phyloP scores from a whole-genome alignment of 2,329 filamentous ascomycete species.

The Botrytis fabae region DNA sequence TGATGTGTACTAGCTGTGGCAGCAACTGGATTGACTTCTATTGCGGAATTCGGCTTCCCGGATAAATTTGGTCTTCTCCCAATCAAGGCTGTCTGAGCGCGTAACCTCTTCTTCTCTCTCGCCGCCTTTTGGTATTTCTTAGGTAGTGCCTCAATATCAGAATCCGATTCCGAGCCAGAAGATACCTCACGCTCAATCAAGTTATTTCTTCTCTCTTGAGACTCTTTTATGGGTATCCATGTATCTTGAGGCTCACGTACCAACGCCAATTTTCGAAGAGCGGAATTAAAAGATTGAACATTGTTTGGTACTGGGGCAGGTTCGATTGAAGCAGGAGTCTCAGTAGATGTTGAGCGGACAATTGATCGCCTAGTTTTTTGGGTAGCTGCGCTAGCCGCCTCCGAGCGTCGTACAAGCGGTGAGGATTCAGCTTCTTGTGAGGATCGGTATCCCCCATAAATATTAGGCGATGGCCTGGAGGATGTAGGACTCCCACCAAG shows the following conservation, averaged over 20 bases:
- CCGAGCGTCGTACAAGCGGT: constrained; percentile 28
- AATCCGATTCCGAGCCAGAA: constrained; percentile 28
- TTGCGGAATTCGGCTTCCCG: neutral
- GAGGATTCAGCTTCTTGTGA: constrained; percentile 31
- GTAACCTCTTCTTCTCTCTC: neutral
- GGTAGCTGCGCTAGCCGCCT: constrained; percentile 20
- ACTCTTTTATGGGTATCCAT: constrained; percentile 38
- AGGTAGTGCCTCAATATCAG: constrained; percentile 31
- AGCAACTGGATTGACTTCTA: neutral
- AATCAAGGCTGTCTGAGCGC: neutral
- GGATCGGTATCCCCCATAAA: constrained; percentile 32
- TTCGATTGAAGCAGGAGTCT: constrained; percentile 14
- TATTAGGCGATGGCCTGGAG: constrained; percentile 38
- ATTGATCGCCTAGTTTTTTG: constrained; percentile 27
- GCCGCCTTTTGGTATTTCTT: neutral
- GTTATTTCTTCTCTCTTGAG: constrained; percentile 34
- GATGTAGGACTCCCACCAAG: constrained; percentile 35
- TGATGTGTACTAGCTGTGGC: neutral
- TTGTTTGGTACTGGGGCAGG: constrained; percentile 13
- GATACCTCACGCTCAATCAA: constrained; percentile 1
- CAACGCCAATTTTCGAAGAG: constrained; percentile 7
- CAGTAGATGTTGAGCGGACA: constrained; percentile 25
- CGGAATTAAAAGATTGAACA: constrained; percentile 30
- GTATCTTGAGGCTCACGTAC: constrained; percentile 29
- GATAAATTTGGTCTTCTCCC: neutral